A percentile compares a stretch with the other conserved stretches of the same genome.
phyloP scores from a whole-genome alignment of 495 filamentous ascomycete genomes.

The Aspergillus bertholletiae region DNA sequence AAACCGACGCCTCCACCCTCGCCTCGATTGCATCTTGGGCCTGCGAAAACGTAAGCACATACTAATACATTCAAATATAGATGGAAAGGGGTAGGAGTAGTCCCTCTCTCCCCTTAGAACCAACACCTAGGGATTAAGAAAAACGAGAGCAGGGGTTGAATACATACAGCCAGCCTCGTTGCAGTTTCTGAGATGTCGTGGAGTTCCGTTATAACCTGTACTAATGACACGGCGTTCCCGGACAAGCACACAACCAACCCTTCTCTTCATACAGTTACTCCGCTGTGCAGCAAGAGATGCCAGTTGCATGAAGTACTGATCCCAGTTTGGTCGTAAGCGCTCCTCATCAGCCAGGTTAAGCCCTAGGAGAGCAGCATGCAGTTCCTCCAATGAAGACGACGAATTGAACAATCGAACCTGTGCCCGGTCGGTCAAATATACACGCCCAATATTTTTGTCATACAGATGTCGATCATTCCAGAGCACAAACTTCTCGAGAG shows the following conservation, averaged over 20 bases:
- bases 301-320: conserved; percentile 95
- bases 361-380: conserved; percentile 62
- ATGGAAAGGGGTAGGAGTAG: background rate
- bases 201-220: conserved; percentile 98
- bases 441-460: conserved; percentile 57
- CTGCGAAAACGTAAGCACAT: conserved; percentile 26
- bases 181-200: conserved; percentile 81
- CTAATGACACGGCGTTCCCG: conserved; percentile 82
- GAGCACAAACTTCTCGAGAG: conserved; percentile 73
- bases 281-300: conserved; percentile 87
- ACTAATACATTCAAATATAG: background rate
- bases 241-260: conserved; percentile 94
- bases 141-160: background rate
- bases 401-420: conserved; percentile 84
- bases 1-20: conserved; percentile 67
- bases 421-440: conserved; percentile 71
- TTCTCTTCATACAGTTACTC: conserved; percentile 96
- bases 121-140: background rate
- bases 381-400: conserved; percentile 61
- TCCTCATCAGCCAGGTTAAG: conserved; percentile 74
- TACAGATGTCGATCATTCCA: conserved; percentile 78
- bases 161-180: conserved; percentile 83
- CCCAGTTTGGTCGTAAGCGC: conserved; percentile 89
- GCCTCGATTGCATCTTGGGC: conserved; percentile 75
- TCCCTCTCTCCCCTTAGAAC: background rate